Percentiles rank a stretch among this genome's conserved stretches.
Evolutionary conservation across 23 red algal species (phyloP).

Genomic region (Pyropia haitanensis): DNA sequence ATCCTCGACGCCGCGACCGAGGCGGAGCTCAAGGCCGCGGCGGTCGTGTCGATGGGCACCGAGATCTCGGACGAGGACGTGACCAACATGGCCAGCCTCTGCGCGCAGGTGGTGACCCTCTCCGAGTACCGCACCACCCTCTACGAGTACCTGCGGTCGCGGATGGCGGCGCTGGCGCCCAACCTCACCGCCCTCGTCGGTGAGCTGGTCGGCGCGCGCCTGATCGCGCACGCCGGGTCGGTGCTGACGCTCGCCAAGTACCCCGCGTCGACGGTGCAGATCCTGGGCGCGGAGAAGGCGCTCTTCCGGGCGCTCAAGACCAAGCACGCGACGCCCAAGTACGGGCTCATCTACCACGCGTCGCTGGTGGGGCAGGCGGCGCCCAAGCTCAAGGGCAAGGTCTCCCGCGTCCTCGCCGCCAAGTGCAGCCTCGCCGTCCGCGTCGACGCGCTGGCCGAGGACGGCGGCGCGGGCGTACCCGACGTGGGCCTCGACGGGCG

Average conservation of each 20-base stretch:
- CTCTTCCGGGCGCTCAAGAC: constrained; percentile 97
- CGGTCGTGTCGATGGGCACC: constrained; percentile 83
- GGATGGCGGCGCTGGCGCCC: constrained; percentile 89
- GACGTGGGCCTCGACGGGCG: constrained; percentile 61
- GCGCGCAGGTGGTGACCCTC: constrained; percentile 67
- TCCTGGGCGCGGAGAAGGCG: constrained; percentile 96
- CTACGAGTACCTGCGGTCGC: constrained; percentile 86
- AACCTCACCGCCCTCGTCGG: constrained; percentile 96
- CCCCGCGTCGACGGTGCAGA: constrained; percentile 96
- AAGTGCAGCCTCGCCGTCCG: constrained; percentile 84
- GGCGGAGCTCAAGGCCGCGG: constrained; percentile 53
- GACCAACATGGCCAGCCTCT: constrained; percentile 53
- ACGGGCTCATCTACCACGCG: constrained; percentile 92
- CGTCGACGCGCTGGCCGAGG: constrained; percentile 81
- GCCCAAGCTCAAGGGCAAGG: constrained; percentile 90
- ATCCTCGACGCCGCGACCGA: constrained; percentile 33
- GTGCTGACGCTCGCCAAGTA: constrained; percentile 81
- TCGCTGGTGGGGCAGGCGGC: constrained; percentile 80
- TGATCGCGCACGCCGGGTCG: constrained; percentile 96
- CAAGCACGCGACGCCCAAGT: constrained; percentile 97
- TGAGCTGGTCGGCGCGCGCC: constrained; percentile 83
- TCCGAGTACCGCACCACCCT: constrained; percentile 80
- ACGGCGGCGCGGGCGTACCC: constrained; percentile 17
- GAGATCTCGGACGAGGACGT: constrained; percentile 87
- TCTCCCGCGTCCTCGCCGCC: constrained; percentile 85